These are phyloP conservation scores for Trichosporon ovoides DNA, from an alignment of 1,284 basidiomycete species.

Conservation along the genomic window DNA sequence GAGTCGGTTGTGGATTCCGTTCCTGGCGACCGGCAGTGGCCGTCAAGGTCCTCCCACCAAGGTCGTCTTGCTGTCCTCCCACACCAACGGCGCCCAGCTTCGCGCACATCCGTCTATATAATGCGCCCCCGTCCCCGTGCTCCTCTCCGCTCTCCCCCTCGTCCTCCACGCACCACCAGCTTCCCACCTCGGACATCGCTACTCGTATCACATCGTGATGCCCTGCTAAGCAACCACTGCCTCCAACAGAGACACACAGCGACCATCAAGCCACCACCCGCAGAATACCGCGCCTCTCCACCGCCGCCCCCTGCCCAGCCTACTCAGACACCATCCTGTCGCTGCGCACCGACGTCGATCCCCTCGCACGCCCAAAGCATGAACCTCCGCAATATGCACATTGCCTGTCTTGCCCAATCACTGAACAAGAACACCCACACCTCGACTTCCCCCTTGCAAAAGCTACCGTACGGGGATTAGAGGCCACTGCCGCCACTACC, in stretches of 20 bases:
- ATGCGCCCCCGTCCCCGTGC: background rate
- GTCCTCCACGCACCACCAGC: background rate
- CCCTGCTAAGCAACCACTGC: background rate
- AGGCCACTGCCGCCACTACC: background rate
- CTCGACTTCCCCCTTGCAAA: background rate
- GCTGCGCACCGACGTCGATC: background rate
- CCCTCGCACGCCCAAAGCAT: background rate
- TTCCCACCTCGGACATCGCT: background rate
- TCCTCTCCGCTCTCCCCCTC: background rate
- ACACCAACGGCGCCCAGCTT: background rate
- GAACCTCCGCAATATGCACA: background rate
- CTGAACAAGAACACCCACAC: background rate
- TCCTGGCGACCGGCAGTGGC: conserved; percentile 2
- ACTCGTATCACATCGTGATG: background rate
- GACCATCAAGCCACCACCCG: background rate
- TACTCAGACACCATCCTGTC: background rate
- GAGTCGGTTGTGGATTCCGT: background rate
- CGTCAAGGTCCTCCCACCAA: background rate
- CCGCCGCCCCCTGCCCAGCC: background rate
- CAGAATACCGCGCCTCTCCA: background rate
- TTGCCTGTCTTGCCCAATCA: background rate
- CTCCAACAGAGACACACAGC: background rate
- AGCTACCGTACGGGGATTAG: background rate
- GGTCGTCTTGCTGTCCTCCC: background rate
- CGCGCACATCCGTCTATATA: background rate